A percentile compares a stretch with the other conserved stretches of the same genome.
phyloP scores from a whole-genome alignment of 2,329 filamentous ascomycete species.

The Colletotrichum camelliae region DNA sequence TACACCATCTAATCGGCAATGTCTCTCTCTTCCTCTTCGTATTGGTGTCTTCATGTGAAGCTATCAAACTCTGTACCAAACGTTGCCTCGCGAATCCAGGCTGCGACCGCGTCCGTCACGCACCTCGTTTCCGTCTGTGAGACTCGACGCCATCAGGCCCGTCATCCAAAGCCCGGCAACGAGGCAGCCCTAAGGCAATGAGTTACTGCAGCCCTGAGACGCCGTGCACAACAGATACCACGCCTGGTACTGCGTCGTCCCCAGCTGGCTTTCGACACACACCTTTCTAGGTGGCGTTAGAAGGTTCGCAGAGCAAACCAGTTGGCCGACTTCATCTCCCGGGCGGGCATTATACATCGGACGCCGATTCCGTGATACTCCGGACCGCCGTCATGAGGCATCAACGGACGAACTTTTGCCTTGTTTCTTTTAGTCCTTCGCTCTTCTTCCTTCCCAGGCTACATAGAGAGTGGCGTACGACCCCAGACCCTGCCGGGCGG shows the following conservation, averaged over 20 bases:
- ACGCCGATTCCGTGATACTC: neutral
- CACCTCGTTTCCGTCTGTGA: neutral
- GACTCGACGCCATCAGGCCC: neutral
- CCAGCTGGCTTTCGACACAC: neutral
- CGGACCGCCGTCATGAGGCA: neutral
- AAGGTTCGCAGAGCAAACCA: neutral
- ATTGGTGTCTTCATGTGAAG: conserved; percentile 1
- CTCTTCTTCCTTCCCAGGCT: neutral
- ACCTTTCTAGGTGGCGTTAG: neutral
- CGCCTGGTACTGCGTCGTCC: neutral
- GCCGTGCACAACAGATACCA: neutral
- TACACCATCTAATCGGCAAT: neutral
- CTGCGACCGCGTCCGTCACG: neutral
- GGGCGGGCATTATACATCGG: neutral
- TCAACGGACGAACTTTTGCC: neutral
- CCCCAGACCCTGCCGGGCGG: neutral
- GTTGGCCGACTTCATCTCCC: neutral
- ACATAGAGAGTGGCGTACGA: neutral
- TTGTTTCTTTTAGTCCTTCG: neutral
- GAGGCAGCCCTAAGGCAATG: neutral
- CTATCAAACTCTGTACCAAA: neutral
- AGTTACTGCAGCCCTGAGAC: neutral
- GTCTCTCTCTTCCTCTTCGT: neutral
- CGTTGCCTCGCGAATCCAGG: neutral
- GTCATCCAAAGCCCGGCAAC: neutral